phyloP scores from a whole-genome alignment of 768 basidiomycete species.

The Amanita subjunquillea region DNA sequence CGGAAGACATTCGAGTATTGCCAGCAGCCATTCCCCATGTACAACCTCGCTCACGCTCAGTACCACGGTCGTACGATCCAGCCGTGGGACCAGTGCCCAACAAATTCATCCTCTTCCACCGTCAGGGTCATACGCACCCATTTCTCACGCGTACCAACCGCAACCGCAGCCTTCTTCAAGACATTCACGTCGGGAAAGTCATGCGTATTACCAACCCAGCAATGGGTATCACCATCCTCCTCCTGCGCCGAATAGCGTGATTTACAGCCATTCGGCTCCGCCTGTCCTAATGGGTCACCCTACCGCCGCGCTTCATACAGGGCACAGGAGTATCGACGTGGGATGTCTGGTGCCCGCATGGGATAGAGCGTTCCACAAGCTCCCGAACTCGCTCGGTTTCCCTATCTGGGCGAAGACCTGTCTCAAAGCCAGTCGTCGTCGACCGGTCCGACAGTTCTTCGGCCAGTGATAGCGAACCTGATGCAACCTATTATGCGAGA shows the following conservation, averaged over 20 bases:
- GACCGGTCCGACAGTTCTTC: slow-evolving; percentile 1
- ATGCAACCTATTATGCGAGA: background rate
- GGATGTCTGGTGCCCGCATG: slow-evolving; percentile 28
- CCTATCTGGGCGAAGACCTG: background rate
- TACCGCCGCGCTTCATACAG: background rate
- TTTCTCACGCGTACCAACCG: slow-evolving; percentile 16
- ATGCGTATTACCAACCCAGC: slow-evolving; percentile 40
- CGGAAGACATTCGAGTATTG: slow-evolving; percentile 55
- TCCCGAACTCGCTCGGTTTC: background rate
- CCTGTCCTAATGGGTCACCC: slow-evolving; percentile 24
- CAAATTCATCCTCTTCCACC: slow-evolving; percentile 11
- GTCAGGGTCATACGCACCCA: slow-evolving; percentile 9
- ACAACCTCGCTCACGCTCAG: slow-evolving; percentile 34
- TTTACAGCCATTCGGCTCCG: slow-evolving; percentile 62
- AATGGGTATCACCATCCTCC: slow-evolving; percentile 47
- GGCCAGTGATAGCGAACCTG: slow-evolving; percentile 1
- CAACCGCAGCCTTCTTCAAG: slow-evolving; percentile 29
- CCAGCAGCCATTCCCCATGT: slow-evolving; percentile 34
- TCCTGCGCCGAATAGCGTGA: slow-evolving; percentile 50
- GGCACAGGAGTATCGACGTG: slow-evolving; percentile 21
- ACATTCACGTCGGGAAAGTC: slow-evolving; percentile 16
- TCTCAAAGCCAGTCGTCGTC: background rate
- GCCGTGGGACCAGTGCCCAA: slow-evolving; percentile 19
- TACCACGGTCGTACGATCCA: slow-evolving; percentile 27
- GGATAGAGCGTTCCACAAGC: slow-evolving; percentile 2